Base-by-base conservation (phyloP, 148 eudicot species). In the Arbutus unedo region DNA sequence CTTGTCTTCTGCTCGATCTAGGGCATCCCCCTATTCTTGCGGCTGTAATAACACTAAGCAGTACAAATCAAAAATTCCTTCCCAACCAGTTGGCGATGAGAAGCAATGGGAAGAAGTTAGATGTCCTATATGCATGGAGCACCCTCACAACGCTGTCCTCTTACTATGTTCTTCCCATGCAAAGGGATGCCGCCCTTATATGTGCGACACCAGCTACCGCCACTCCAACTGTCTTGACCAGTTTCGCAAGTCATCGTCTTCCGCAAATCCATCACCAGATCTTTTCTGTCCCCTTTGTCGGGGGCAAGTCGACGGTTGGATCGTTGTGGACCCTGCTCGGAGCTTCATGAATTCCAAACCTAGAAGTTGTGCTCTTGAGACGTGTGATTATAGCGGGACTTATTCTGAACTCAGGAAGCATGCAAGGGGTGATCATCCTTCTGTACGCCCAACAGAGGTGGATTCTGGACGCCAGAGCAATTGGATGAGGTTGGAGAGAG, bases 261-360 rank as follows among this genome's bases (percentile, higher is more conserved):
- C 77, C 59, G 21, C 82, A 41, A 6, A 18, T 4, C 21, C 56
- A 25, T 47, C 38, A 21, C 23, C 66, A 1, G 60, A 82, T 49
- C 82, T 85, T 57, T 31, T 62, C 0, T 88, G 92, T 80, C 91
- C 92, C 49, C 85, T 90, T 4, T 90, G 90, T 19, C 50, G 92
- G 75, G 92, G 92, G 19, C 68, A 83, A 38, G 73, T 90, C 71
- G 66, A 68, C 0, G 87, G 84, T n/a, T 90, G 87, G 82, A 41
- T 67, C 47, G 88, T 87, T 55, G 47, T 87, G 18, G 44, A 87
- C 48, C 67, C 82, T 6, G 88, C 86, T 25, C 85, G 89, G 3
- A 45, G 41, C 44, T 83, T 79, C 73, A 84, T 89, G 91, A 77
- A 89, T 62, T 66, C 86, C 60, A 89, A 87, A 81, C 19, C 75